Evolutionary conservation across 129 eudicot genomes (phyloP).

Genomic region (Calendula officinalis): DNA sequence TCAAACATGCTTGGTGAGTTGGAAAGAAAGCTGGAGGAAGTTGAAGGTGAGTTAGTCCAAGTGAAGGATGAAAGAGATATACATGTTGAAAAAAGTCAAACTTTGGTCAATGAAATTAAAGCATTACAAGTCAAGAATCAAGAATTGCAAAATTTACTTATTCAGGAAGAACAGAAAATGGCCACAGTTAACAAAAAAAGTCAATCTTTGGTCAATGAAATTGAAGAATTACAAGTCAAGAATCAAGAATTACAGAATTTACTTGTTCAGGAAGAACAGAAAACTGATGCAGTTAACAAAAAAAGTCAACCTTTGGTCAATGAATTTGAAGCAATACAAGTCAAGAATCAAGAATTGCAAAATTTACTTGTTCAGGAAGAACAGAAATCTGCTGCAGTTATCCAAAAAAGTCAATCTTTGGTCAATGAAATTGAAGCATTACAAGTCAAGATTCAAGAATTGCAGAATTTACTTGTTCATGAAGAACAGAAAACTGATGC

Average conservation of each 20-base stretch:
- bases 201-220: conserved; percentile 48
- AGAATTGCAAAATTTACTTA: conserved; percentile 52
- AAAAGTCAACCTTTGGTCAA: conserved; percentile 48
- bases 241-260: conserved; percentile 46
- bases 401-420: too few relatives aligned
- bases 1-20: conserved; percentile 29
- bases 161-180: conserved; percentile 73
- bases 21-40: conserved; percentile 67
- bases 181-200: conserved; percentile 43
- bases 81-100: conserved; percentile 40
- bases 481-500: conserved; percentile 84
- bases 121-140: conserved; percentile 37
- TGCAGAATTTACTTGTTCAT: too few relatives aligned
- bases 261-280: conserved; percentile 77
- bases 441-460: too few relatives aligned
- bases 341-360: conserved; percentile 49
- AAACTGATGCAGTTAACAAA: conserved; percentile 47
- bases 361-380: conserved; percentile 63
- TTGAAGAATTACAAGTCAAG: conserved; percentile 42
- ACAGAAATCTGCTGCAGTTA: too few relatives aligned
- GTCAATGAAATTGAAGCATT: too few relatives aligned
- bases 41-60: conserved; percentile 41
- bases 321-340: conserved; percentile 48
- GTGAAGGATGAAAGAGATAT: conserved; percentile 59
- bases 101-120: conserved; percentile 50